Evolutionary conservation across 2,329 filamentous ascomycete genomes (phyloP).

Genomic region (Penicillium sp.): DNA sequence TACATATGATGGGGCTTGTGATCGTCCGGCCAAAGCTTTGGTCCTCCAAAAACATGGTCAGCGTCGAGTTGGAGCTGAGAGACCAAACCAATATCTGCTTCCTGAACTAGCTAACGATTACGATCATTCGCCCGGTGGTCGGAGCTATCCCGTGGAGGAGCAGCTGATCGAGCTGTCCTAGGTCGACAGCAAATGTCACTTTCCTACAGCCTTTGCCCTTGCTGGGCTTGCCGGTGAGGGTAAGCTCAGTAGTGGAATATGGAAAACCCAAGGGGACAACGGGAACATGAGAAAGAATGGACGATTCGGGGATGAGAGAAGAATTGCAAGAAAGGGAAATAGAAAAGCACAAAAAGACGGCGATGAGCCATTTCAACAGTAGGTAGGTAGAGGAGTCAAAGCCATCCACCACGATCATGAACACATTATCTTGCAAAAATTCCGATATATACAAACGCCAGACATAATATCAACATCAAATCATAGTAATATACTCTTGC

Average conservation of each 20-base stretch:
- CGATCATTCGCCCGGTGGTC: neutral
- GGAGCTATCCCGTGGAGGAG: neutral
- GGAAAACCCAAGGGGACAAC: too few species aligned
- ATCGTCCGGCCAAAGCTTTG: neutral
- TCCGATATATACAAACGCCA: neutral
- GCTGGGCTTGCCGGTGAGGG: too few species aligned
- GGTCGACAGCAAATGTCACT: neutral
- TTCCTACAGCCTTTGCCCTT: neutral
- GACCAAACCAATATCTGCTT: neutral
- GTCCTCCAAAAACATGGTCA: neutral
- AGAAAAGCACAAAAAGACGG: neutral
- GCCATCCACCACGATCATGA: neutral
- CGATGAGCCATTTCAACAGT: neutral
- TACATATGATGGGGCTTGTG: neutral
- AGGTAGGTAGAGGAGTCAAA: neutral
- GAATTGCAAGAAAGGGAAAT: neutral
- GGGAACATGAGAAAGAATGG: neutral
- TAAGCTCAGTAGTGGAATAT: neutral
- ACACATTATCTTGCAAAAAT: neutral
- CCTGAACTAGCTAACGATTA: neutral
- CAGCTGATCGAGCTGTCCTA: neutral
- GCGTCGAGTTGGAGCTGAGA: neutral
- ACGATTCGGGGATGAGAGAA: neutral
- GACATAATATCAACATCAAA: constrained; percentile 12
- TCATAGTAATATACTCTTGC: constrained; percentile 27